Percentiles rank a stretch among this genome's conserved stretches.
These are phyloP conservation scores for Lichtheimia hyalospora DNA, from an alignment of 371 early-diverging fungal genomes.

Conservation along the genomic window DNA sequence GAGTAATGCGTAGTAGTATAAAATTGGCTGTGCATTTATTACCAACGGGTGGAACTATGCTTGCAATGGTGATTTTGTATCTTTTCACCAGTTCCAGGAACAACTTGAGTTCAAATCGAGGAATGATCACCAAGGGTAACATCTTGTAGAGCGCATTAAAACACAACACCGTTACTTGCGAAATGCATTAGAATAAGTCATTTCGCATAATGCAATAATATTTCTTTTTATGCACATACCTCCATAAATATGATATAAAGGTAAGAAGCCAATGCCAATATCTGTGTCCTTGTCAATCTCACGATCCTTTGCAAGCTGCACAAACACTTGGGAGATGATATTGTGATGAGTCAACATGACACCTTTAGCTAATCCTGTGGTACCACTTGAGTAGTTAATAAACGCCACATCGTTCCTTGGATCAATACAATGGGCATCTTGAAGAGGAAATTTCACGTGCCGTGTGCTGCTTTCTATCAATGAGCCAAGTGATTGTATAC, in stretches of 20 bases:
- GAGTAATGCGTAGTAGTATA: neutral
- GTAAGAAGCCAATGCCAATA: slow-evolving; percentile 67
- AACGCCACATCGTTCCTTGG: slow-evolving; percentile 63
- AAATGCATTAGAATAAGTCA: too few relatives aligned
- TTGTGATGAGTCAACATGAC: slow-evolving; percentile 33
- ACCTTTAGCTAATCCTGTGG: slow-evolving; percentile 72
- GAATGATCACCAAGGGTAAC: slow-evolving; percentile 55
- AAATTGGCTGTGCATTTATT: neutral
- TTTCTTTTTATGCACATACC: too few relatives aligned
- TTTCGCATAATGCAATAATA: too few relatives aligned
- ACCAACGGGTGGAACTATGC: slow-evolving; percentile 82
- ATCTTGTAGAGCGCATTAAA: slow-evolving; percentile 32
- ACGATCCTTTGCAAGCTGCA: slow-evolving; percentile 9
- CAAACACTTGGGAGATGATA: slow-evolving; percentile 13
- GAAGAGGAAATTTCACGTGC: slow-evolving; percentile 17
- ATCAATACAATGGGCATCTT: slow-evolving; percentile 12
- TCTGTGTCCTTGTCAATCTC: slow-evolving; percentile 32
- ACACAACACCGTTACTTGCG: slow-evolving; percentile 30
- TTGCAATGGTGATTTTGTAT: slow-evolving; percentile 67
- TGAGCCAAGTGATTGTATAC: slow-evolving; percentile 20
- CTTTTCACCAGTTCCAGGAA: slow-evolving; percentile 63
- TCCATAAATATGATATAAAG: slow-evolving; percentile 85
- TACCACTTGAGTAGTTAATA: slow-evolving; percentile 89
- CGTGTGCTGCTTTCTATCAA: slow-evolving; percentile 4
- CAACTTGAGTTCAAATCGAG: slow-evolving; percentile 62